Conservation (phyloP, 2,329 filamentous ascomycete genomes). For the Allantophomopsis lycopodina region DNA sequence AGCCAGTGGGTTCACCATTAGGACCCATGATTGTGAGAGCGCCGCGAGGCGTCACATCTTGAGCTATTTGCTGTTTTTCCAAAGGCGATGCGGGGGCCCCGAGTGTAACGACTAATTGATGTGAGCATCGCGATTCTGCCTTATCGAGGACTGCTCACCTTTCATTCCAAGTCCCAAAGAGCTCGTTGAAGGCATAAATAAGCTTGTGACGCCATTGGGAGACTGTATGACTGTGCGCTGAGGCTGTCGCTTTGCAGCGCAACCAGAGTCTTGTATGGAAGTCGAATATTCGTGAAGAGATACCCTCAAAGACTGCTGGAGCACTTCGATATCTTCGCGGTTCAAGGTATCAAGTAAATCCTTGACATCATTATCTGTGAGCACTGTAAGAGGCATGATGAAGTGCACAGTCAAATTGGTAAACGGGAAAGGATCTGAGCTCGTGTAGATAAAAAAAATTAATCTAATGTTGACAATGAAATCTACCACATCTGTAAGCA, state of each 20-base stretch:
- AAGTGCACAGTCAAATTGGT: not conserved
- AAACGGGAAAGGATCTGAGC: not conserved
- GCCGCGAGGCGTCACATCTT: conserved; percentile 36
- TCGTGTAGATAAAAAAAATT: not conserved
- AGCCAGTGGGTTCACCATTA: conserved; percentile 46
- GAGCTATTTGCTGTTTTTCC: conserved; percentile 13
- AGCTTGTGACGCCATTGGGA: conserved; percentile 39
- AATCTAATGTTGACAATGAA: no score
- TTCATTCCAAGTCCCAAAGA: conserved; percentile 55
- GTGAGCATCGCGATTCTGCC: conserved; percentile 3
- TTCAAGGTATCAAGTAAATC: conserved; percentile 37
- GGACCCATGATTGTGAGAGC: conserved; percentile 56
- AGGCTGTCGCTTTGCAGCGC: conserved; percentile 37
- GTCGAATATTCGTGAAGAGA: conserved; percentile 50
- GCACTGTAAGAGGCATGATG: conserved; percentile 41
- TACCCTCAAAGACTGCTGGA: conserved; percentile 32
- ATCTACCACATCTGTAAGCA: not conserved
- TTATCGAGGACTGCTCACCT: conserved; percentile 23
- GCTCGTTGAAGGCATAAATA: conserved; percentile 64
- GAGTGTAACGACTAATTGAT: conserved; percentile 45
- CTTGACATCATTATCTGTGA: conserved; percentile 42
- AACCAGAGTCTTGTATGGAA: conserved; percentile 25
- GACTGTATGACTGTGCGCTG: conserved; percentile 33
- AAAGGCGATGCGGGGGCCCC: conserved; percentile 22
- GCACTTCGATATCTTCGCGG: conserved; percentile 34